Percentiles rank a stretch among this genome's conserved stretches.
phyloP scores from a whole-genome alignment of 2,329 filamentous ascomycete species.

The Beauveria caledonica region DNA sequence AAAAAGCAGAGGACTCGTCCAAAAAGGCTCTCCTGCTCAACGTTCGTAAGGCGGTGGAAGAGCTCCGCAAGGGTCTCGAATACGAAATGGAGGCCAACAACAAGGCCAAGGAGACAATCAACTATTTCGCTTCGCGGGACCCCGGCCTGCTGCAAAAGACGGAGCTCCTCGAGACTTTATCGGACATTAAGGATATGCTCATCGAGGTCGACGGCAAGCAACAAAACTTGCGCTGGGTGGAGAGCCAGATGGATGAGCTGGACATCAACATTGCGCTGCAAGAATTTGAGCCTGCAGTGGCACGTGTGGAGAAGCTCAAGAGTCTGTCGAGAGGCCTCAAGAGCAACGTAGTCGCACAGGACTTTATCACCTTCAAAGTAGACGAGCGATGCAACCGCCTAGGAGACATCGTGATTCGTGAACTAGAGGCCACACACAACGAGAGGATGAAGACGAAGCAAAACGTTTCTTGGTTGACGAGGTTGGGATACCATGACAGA shows the following conservation, averaged over 20 bases:
- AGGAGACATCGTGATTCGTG: conserved; percentile 66
- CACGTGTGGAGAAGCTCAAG: conserved; percentile 76
- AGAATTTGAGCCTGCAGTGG: conserved; percentile 76
- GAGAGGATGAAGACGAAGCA: conserved; percentile 69
- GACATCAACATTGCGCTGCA: conserved; percentile 95
- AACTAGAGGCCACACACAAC: conserved; percentile 69
- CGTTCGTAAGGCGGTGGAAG: conserved; percentile 86
- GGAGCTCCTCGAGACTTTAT: conserved; percentile 69
- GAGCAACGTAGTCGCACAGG: conserved; percentile 78
- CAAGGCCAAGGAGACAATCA: conserved; percentile 75
- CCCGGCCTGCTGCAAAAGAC: conserved; percentile 69
- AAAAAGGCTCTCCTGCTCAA: conserved; percentile 78
- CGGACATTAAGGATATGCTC: conserved; percentile 75
- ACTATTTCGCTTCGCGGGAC: conserved; percentile 75
- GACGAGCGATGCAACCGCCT: conserved; percentile 75
- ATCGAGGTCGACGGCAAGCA: conserved; percentile 96
- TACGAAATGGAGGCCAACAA: conserved; percentile 83
- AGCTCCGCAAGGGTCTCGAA: conserved; percentile 75
- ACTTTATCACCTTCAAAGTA: conserved; percentile 86
- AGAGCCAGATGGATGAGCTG: conserved; percentile 88
- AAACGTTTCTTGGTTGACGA: conserved; percentile 75
- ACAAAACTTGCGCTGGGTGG: conserved; percentile 92
- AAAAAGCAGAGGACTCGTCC: conserved; percentile 68
- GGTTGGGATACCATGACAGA: conserved; percentile 82
- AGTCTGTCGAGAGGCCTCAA: conserved; percentile 71